Evolutionary conservation across 2,329 filamentous ascomycete genomes (phyloP).

Genomic region (Pseudogymnoascus verrucosus): DNA sequence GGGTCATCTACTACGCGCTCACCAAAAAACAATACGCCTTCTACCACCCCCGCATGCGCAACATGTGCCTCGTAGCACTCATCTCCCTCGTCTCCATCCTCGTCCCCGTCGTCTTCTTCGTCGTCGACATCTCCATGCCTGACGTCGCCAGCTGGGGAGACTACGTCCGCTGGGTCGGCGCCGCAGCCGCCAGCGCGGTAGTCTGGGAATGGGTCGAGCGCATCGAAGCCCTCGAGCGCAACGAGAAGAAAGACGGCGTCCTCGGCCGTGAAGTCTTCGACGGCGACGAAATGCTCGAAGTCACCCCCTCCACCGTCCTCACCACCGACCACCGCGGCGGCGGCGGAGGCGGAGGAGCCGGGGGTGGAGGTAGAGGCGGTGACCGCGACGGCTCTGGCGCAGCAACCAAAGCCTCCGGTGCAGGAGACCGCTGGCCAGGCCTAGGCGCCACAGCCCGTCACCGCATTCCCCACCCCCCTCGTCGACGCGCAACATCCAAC

Average conservation of each 20-base stretch:
- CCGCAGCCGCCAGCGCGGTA: constrained; percentile 67
- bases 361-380: constrained; percentile 24
- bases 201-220: constrained; percentile 77
- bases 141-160: constrained; percentile 67
- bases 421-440: constrained; percentile 14
- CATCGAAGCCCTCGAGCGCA: constrained; percentile 64
- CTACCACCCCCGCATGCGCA: constrained; percentile 64
- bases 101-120: constrained; percentile 68
- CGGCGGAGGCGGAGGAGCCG: constrained; percentile 28
- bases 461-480: background rate
- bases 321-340: constrained; percentile 35
- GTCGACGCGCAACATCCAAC: background rate
- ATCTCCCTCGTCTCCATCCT: constrained; percentile 57
- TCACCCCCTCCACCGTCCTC: constrained; percentile 49
- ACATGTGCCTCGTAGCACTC: constrained; percentile 59
- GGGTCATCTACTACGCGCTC: constrained; percentile 66
- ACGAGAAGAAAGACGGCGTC: constrained; percentile 66
- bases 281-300: constrained; percentile 65
- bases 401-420: background rate
- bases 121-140: constrained; percentile 62
- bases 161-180: constrained; percentile 69
- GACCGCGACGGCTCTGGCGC: constrained; percentile 10
- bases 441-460: constrained; percentile 16
- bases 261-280: constrained; percentile 64
- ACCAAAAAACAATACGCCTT: constrained; percentile 65